Base-by-base conservation (phyloP, 495 filamentous ascomycete genomes). In the Cudoniella acicularis region DNA sequence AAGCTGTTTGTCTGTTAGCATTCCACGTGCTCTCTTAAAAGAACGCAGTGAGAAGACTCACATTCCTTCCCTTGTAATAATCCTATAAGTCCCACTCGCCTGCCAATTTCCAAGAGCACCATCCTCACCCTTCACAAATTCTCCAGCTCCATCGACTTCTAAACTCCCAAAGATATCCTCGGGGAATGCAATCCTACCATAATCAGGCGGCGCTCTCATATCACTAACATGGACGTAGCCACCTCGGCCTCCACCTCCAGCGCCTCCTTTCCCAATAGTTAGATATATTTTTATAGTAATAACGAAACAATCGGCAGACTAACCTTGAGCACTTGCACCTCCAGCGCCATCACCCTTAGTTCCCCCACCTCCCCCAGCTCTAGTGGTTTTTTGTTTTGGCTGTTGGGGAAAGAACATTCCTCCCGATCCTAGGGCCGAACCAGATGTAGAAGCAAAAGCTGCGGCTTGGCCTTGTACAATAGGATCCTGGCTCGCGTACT, bases 81-180 rank as follows among this genome's bases (percentile, higher is more conserved):
- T 74, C 40, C 88, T 78, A 71, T 90, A 91, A 13, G 84, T 87
- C 16, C 84, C 83, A 62, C 83, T 87, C 23, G 73, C 63, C 71
- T 89, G 81, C 65, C 82, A 89, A 36, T 72, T 72, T 23, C 77
- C 77, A 17, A 30, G 22, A 9, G 63, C 55, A 21, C 75, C 77
- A 9, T 67, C 58, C n/a, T 83, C 81, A 56, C 82, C 73, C 45
- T 53, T 41, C 17, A 82, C 54, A 66, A 96, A 89, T n/a, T 81
- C 73, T 1, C 93, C 93, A 18, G 79, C 61, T 2, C 79, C 82
- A 76, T 96, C 87, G 10, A 96, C 89, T 68, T 94, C 87, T 49
- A 96, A 77, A 66, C 92, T 96, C 27, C 93, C 93, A 66, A 98
- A 86, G 56, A 98, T 98, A 74, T 98, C 91, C 72, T 96, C 92